Conservation (phyloP, 2,329 filamentous ascomycete species). For the Fusarium sp. region DNA sequence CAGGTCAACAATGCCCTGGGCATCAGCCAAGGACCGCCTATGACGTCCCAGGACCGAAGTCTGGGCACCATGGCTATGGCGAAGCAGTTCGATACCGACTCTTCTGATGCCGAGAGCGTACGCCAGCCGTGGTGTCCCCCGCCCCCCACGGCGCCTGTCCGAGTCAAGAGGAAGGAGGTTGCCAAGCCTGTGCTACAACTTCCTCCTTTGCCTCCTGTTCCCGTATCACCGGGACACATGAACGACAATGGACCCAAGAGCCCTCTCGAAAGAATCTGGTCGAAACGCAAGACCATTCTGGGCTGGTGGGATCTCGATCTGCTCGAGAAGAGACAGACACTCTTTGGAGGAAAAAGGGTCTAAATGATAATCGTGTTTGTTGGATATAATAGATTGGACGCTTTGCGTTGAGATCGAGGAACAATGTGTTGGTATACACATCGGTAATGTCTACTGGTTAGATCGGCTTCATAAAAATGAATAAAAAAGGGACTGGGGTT, state of each 20-base stretch:
- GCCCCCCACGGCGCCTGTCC: slow-evolving; percentile 53
- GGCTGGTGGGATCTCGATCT: slow-evolving; percentile 68
- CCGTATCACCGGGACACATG: slow-evolving; percentile 34
- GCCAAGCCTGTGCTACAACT: slow-evolving; percentile 48
- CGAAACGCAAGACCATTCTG: slow-evolving; percentile 61
- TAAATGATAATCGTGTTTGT: slow-evolving; percentile 23
- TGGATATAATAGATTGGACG: slow-evolving; percentile 32
- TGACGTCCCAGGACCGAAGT: slow-evolving; percentile 48
- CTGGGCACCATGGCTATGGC: slow-evolving; percentile 55
- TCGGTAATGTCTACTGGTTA: slow-evolving; percentile 49
- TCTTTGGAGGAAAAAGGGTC: slow-evolving; percentile 46
- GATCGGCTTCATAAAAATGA: slow-evolving; percentile 41
- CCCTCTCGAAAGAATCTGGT: slow-evolving; percentile 47
- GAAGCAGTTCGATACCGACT: slow-evolving; percentile 51
- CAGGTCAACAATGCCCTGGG: slow-evolving; percentile 31
- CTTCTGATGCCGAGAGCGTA: slow-evolving; percentile 47
- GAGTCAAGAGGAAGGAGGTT: slow-evolving; percentile 42
- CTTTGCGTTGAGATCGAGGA: slow-evolving; percentile 21
- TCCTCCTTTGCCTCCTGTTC: slow-evolving; percentile 49
- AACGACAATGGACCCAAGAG: slow-evolving; percentile 37
- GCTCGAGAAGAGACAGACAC: slow-evolving; percentile 58
- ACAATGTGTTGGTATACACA: slow-evolving; percentile 21
- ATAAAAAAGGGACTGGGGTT: slow-evolving; percentile 30
- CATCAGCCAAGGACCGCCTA: slow-evolving; percentile 30
- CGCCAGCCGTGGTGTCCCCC: slow-evolving; percentile 50